A percentile compares a stretch with the other conserved stretches of the same genome.
Evolutionary conservation across 2,329 filamentous ascomycete species (phyloP).

Genomic region (Ploettnerulaceae sp.): DNA sequence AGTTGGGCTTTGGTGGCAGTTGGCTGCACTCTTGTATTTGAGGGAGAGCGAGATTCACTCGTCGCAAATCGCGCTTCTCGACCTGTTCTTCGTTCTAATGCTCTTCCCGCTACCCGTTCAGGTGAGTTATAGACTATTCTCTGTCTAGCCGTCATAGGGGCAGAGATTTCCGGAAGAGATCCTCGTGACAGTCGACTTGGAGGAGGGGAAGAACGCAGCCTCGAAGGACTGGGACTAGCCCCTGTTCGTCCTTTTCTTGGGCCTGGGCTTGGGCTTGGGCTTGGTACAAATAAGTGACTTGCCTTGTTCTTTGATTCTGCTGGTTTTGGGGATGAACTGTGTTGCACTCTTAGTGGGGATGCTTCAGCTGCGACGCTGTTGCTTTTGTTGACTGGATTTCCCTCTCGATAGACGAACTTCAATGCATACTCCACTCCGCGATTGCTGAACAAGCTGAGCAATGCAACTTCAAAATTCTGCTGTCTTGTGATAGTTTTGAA

Average conservation of each 20-base stretch:
- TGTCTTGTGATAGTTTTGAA: not conserved
- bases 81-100: too few species aligned
- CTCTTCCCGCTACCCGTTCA: too few species aligned
- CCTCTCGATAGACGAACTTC: not conserved
- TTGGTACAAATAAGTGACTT: not conserved
- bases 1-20: too few species aligned
- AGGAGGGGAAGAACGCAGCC: not conserved
- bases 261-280: not conserved
- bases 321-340: not conserved
- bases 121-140: too few species aligned
- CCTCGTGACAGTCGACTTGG: not conserved
- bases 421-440: not conserved
- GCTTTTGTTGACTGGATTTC: not conserved
- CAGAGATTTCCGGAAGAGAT: not conserved
- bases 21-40: too few species aligned
- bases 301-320: not conserved
- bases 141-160: too few species aligned
- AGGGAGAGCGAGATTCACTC: too few species aligned
- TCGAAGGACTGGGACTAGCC: not conserved
- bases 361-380: not conserved
- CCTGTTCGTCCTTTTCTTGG: not conserved
- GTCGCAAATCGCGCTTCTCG: too few species aligned
- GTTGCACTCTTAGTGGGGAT: not conserved
- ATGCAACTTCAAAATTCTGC: conserved; percentile 1
- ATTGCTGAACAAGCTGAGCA: not conserved